A percentile compares a stretch with the other conserved stretches of the same genome.
phyloP scores from a whole-genome alignment of 148 eudicot genomes.

The Fagopyrum homotropicum region DNA sequence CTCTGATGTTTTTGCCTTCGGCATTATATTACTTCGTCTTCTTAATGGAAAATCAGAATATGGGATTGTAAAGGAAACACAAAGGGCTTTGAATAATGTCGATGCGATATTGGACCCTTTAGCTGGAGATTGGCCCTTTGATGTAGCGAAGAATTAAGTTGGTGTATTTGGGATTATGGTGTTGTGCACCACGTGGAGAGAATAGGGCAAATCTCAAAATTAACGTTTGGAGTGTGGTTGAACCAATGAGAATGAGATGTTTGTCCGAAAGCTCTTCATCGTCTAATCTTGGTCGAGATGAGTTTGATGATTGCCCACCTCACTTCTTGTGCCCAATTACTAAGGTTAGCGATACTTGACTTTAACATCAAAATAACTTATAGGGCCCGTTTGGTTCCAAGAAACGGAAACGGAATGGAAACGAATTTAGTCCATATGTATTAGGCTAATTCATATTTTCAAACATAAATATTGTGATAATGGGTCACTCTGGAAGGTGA shows the following conservation, averaged over 20 bases:
- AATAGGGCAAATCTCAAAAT: constrained; percentile 59
- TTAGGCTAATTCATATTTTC: too few species aligned
- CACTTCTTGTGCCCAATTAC: constrained; percentile 82
- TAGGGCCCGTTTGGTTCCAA: too few species aligned
- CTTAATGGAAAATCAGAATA: constrained; percentile 62
- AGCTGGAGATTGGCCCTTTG: constrained; percentile 99
- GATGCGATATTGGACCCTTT: constrained; percentile 54
- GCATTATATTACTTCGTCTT: constrained; percentile 57
- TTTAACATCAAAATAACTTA: too few species aligned
- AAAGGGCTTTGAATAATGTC: constrained; percentile 48
- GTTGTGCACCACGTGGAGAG: constrained; percentile 42
- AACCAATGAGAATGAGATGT: constrained; percentile 39
- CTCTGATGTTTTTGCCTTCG: constrained; percentile 83
- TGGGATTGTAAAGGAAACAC: constrained; percentile 62
- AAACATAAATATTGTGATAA: too few species aligned
- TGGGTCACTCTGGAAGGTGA: too few species aligned
- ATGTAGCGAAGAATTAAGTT: constrained; percentile 78
- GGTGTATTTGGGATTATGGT: constrained; percentile 60
- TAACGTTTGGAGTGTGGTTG: constrained; percentile 73
- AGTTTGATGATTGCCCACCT: constrained; percentile 29
- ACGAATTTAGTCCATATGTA: too few species aligned
- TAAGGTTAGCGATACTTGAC: constrained; percentile 36
- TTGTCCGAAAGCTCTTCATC: constrained; percentile 26
- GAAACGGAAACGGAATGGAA: too few species aligned
- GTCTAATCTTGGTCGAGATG: constrained; percentile 24